Evolutionary conservation across 345 rosid species (phyloP).

Genomic region (Jatropha curcas): DNA sequence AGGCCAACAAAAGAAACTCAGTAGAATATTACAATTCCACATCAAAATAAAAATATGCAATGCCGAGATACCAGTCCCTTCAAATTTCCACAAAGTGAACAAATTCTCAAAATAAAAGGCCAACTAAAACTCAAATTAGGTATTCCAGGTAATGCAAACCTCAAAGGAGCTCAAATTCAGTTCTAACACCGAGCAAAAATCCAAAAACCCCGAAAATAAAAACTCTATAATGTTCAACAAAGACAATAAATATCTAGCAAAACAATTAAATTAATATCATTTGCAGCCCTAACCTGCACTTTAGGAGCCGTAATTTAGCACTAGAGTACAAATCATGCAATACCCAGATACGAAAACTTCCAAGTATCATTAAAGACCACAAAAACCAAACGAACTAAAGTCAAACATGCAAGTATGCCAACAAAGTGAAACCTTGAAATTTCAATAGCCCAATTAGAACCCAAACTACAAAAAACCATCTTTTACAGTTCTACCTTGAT

Average conservation of each 20-base stretch:
- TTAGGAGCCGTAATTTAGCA: neutral
- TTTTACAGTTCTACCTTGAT: conserved; percentile 69
- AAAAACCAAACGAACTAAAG: neutral
- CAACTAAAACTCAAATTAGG: neutral
- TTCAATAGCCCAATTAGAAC: neutral
- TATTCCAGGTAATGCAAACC: neutral
- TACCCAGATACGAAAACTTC: neutral
- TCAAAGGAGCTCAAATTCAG: conserved; percentile 3
- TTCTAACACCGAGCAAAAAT: neutral
- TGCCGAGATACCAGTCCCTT: neutral
- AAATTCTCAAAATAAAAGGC: neutral
- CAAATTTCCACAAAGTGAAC: conserved; percentile 15
- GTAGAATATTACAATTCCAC: no score
- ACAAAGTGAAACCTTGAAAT: conserved; percentile 1
- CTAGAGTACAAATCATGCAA: neutral
- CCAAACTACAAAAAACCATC: neutral
- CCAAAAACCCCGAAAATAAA: neutral
- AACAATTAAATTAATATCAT: neutral
- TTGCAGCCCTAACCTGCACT: neutral
- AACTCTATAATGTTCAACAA: neutral
- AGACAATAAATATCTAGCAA: neutral
- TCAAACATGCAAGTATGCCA: conserved; percentile 3
- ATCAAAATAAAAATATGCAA: no score
- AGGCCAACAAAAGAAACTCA: no score
- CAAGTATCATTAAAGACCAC: neutral